Conservation (phyloP, 192 early-diverging fungal genomes). For the Obelidium mucronatum region DNA sequence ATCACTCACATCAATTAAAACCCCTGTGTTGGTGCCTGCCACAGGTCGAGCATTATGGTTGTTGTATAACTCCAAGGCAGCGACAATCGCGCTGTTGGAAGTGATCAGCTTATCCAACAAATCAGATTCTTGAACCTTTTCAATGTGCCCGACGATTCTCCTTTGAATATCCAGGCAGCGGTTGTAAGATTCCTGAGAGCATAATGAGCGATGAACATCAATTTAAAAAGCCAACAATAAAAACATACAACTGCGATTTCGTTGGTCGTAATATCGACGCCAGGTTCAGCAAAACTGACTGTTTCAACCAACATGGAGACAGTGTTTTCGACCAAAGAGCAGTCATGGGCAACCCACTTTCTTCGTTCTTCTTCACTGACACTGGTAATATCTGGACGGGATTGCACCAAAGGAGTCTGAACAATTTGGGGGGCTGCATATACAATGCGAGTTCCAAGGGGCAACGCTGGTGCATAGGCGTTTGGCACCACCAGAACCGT, state of each 20-base stretch:
- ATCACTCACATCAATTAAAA: not conserved
- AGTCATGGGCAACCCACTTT: slow-evolving; percentile 34
- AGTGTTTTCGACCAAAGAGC: slow-evolving; percentile 29
- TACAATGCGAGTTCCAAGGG: no score
- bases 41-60: not conserved
- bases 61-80: slow-evolving; percentile 27
- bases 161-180: slow-evolving; percentile 22
- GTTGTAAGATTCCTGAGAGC: slow-evolving; percentile 23
- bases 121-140: slow-evolving; percentile 32
- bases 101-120: slow-evolving; percentile 32
- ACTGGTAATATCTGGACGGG: not conserved
- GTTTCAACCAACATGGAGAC: slow-evolving; percentile 22
- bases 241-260: slow-evolving; percentile 17
- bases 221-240: not conserved
- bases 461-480: no score
- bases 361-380: slow-evolving; percentile 23
- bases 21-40: not conserved
- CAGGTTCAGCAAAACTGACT: slow-evolving; percentile 3
- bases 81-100: slow-evolving; percentile 4
- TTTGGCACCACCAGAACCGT: not conserved
- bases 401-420: no score
- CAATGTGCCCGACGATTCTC: slow-evolving; percentile 4
- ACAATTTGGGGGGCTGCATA: not conserved
- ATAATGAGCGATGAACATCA: no score
- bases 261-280: slow-evolving; percentile 7